These are phyloP conservation scores for Claviceps sp. DNA, from an alignment of 2,329 filamentous ascomycete species.

Conservation along the genomic window DNA sequence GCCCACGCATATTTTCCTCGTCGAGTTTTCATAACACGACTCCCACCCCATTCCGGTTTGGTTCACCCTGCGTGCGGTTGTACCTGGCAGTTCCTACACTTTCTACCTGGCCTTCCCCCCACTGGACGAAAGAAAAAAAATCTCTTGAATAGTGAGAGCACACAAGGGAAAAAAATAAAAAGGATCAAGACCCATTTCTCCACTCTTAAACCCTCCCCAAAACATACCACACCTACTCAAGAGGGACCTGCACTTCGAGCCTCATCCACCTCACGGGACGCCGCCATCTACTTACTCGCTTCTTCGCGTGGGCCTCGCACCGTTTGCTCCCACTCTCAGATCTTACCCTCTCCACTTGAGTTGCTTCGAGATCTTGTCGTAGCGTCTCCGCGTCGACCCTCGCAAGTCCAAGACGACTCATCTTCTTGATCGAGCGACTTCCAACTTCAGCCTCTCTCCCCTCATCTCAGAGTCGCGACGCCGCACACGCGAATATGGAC, in stretches of 20 bases:
- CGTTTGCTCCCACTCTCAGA: conserved; percentile 5
- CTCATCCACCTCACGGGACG: conserved; percentile 25
- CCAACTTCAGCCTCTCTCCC: conserved; percentile 3
- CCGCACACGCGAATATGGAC: conserved; percentile 35
- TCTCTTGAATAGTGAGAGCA: conserved; percentile 1
- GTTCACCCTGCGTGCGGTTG: conserved; percentile 10
- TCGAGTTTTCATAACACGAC: conserved; percentile 7
- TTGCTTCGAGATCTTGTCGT: conserved; percentile 3
- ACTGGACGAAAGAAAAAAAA: conserved; percentile 18
- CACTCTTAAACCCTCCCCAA: conserved; percentile 32
- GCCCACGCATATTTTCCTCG: conserved; percentile 5
- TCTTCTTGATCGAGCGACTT: not conserved
- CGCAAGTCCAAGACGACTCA: conserved; percentile 1
- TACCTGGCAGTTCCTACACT: conserved; percentile 10
- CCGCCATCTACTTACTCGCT: conserved; percentile 12
- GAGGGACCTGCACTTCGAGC: conserved; percentile 24
- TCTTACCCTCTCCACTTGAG: conserved; percentile 10
- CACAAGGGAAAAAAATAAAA: conserved; percentile 20
- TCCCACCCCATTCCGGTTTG: conserved; percentile 15
- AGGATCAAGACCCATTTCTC: conserved; percentile 31
- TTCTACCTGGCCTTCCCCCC: conserved; percentile 5
- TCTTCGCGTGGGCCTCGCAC: conserved; percentile 14
- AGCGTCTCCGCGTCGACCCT: conserved; percentile 3
- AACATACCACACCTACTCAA: conserved; percentile 25
- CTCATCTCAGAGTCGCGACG: conserved; percentile 17